Percentiles rank a stretch among this genome's conserved stretches.
Evolutionary conservation across 2,329 filamentous ascomycete genomes (phyloP).

Genomic region (Colletotrichum tanaceti): DNA sequence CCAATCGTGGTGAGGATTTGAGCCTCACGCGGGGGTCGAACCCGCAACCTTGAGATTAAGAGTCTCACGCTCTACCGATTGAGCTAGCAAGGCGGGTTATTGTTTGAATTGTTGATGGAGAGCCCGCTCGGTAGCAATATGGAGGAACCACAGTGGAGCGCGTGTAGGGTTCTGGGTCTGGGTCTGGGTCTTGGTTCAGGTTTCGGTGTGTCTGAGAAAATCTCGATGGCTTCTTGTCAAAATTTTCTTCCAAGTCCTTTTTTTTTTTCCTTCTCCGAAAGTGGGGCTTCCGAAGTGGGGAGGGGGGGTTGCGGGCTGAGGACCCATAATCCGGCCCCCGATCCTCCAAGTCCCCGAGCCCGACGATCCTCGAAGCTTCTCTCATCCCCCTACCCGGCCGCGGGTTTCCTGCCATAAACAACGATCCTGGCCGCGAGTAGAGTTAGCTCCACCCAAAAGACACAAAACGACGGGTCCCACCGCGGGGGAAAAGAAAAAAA

Average conservation of each 20-base stretch:
- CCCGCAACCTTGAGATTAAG: constrained; percentile 55
- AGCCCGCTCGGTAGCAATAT: fast-evolving
- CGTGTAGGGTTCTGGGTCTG: neutral
- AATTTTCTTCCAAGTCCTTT: neutral
- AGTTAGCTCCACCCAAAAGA: constrained; percentile 3
- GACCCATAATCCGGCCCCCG: constrained; percentile 8
- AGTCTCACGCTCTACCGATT: constrained; percentile 82
- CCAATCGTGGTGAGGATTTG: constrained; percentile 41
- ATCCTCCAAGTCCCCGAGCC: constrained; percentile 3
- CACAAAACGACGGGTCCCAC: neutral
- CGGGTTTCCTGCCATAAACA: constrained; percentile 33
- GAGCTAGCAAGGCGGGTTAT: constrained; percentile 62
- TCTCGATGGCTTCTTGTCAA: constrained; percentile 8
- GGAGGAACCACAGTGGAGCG: neutral
- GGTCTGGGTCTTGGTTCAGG: neutral
- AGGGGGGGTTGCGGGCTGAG: neutral
- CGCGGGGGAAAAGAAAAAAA: no score
- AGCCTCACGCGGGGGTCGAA: constrained; percentile 46
- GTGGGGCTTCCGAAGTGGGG: neutral
- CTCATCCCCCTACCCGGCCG: neutral
- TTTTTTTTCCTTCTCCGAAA: neutral
- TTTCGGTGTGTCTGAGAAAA: constrained; percentile 16
- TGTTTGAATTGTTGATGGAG: neutral
- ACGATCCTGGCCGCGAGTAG: constrained; percentile 24
- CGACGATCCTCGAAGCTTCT: no score